These are phyloP conservation scores for Plectosphaerella cucumerina DNA, from an alignment of 2,329 filamentous ascomycete genomes.

Conservation along the genomic window DNA sequence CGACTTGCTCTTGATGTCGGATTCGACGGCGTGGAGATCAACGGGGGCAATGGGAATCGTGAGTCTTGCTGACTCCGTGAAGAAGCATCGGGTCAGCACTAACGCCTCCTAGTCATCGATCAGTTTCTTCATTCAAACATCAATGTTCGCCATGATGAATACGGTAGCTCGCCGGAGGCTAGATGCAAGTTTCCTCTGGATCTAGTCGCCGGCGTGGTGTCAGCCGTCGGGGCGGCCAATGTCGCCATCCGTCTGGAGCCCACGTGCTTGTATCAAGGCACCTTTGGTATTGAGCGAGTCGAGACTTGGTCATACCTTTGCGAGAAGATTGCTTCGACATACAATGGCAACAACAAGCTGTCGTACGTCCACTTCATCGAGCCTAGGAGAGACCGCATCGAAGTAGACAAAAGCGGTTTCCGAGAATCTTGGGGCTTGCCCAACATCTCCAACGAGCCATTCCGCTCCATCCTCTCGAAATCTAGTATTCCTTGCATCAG, in stretches of 20 bases:
- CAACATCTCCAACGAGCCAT: conserved; percentile 20
- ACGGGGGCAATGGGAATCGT: conserved; percentile 16
- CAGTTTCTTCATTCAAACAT: conserved; percentile 17
- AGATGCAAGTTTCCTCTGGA: conserved; percentile 25
- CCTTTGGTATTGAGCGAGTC: conserved; percentile 37
- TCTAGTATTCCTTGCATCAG: conserved; percentile 13
- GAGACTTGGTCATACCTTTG: conserved; percentile 44
- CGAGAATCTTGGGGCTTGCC: conserved; percentile 24
- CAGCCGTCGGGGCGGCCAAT: conserved; percentile 22
- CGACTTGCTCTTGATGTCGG: conserved; percentile 28
- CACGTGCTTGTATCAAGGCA: conserved; percentile 40
- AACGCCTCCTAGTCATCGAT: conserved; percentile 4
- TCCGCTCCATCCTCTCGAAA: conserved; percentile 19
- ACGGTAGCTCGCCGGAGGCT: conserved; percentile 24
- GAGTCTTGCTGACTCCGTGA: not conserved
- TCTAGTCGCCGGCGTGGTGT: conserved; percentile 20
- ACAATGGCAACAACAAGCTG: conserved; percentile 21
- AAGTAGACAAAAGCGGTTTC: conserved; percentile 31
- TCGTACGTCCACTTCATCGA: conserved; percentile 46
- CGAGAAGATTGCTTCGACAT: conserved; percentile 25
- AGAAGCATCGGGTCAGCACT: not conserved
- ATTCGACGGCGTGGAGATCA: conserved; percentile 44
- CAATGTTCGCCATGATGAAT: conserved; percentile 23
- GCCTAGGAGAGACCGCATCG: conserved; percentile 41
- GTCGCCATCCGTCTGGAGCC: conserved; percentile 25